Conservation (phyloP, 2,329 filamentous ascomycete genomes). For the Zelopaecilomyces penicillatus region DNA sequence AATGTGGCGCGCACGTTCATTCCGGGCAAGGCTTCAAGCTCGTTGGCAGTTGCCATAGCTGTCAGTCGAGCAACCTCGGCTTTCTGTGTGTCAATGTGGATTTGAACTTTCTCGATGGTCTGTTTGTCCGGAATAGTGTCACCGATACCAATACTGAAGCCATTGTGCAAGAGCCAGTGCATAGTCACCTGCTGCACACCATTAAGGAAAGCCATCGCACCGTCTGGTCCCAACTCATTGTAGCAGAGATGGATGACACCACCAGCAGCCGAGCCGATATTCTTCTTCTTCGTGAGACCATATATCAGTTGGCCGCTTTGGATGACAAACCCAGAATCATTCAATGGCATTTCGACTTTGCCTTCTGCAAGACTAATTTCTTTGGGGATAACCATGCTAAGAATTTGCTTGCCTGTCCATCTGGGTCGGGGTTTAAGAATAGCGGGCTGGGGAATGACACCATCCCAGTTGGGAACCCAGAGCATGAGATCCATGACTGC, state of each 20-base stretch:
- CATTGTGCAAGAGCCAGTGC: slow-evolving; percentile 94
- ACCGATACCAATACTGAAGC: slow-evolving; percentile 96
- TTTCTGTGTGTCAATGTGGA: slow-evolving; percentile 75
- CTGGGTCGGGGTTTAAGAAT: slow-evolving; percentile 85
- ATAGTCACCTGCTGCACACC: slow-evolving; percentile 90
- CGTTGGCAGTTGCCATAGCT: slow-evolving; percentile 69
- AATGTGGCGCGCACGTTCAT: slow-evolving; percentile 99
- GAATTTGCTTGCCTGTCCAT: slow-evolving; percentile 97
- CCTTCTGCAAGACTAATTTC: slow-evolving; percentile 73
- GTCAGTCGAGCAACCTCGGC: slow-evolving; percentile 69
- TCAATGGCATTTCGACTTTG: slow-evolving; percentile 51
- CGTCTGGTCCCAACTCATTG: slow-evolving; percentile 83
- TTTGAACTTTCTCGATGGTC: slow-evolving; percentile 79
- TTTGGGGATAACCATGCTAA: slow-evolving; percentile 83
- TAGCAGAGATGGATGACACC: slow-evolving; percentile 94
- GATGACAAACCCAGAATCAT: slow-evolving; percentile 73
- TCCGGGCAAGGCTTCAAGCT: slow-evolving; percentile 86
- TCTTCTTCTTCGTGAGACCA: slow-evolving; percentile 88
- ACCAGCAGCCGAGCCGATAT: slow-evolving; percentile 78
- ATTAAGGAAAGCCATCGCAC: slow-evolving; percentile 91
- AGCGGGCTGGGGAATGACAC: slow-evolving; percentile 84
- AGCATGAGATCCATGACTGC: slow-evolving; percentile 95
- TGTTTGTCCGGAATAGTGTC: slow-evolving; percentile 87
- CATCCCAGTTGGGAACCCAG: slow-evolving; percentile 98
- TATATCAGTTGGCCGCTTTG: slow-evolving; percentile 84